Evolutionary conservation across 805 yeast genomes (phyloP).

Genomic region (Saturnispora sekii): DNA sequence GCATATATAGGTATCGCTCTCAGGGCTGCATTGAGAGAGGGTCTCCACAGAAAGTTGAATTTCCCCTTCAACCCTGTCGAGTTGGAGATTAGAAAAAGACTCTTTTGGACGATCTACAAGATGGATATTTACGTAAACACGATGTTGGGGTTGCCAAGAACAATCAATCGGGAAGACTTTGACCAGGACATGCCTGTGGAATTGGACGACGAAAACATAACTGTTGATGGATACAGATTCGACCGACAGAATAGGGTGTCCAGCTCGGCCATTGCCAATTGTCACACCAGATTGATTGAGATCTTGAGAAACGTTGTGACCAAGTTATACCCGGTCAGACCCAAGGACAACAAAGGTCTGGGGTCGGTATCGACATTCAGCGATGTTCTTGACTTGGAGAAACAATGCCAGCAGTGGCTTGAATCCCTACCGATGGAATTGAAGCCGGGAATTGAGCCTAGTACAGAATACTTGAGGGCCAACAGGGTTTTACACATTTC

Average conservation of each 20-base stretch:
- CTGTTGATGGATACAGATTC: constrained; percentile 45
- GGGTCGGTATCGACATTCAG: constrained; percentile 14
- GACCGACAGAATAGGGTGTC: constrained; percentile 43
- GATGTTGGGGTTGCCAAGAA: constrained; percentile 74
- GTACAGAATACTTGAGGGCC: constrained; percentile 57
- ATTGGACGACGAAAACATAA: constrained; percentile 78
- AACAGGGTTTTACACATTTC: constrained; percentile 65
- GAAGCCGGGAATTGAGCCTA: constrained; percentile 62
- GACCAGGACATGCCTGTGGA: constrained; percentile 84
- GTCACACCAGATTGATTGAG: constrained; percentile 67
- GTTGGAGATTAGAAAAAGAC: constrained; percentile 70
- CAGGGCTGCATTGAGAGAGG: constrained; percentile 73
- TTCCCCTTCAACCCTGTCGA: constrained; percentile 65
- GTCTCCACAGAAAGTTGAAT: constrained; percentile 66
- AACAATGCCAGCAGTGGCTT: constrained; percentile 64
- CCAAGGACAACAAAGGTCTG: constrained; percentile 18
- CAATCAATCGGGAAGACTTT: constrained; percentile 66
- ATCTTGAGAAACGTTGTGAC: constrained; percentile 64
- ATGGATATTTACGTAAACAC: constrained; percentile 87
- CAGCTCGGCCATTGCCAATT: constrained; percentile 73
- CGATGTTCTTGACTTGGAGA: constrained; percentile 52
- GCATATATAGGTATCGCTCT: constrained; percentile 84
- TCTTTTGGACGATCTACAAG: constrained; percentile 84
- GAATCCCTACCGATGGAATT: constrained; percentile 60
- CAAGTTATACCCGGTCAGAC: constrained; percentile 65